Evolutionary conservation across 495 filamentous ascomycete genomes (phyloP), one percentile per base, ranked within the genome.

Genomic region (Niebla homalea): DNA sequence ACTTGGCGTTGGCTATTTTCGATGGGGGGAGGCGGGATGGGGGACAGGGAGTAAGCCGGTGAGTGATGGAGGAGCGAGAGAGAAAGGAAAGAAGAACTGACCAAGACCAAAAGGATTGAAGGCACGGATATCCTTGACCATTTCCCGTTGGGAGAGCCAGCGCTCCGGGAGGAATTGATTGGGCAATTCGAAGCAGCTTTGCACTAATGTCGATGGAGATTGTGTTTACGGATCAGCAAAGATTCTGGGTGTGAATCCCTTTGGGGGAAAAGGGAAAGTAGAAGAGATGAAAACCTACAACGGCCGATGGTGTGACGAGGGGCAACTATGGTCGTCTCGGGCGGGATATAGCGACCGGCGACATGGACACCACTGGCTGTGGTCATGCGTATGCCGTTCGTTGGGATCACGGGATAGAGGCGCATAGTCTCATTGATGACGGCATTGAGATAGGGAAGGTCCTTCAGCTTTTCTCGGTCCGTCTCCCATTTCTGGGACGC

Each of bases 351-450:
- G 25, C 57, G 55, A 10, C 64, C 68, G 19, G 54, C 62, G 37
- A 70, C 49, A 8, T 7, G 53, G 2, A 45, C 58, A 18, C 60
- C 59, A 12, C 52, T 58, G 3, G 49, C 40, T 2, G 68, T 66
- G 0, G 67, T 64, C 8, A 58, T 47, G 6, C 78, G 64, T 19
- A 61, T 60, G 14, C 71, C 60, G 3, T 62, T 74, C 15, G 62
- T 64, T 1, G 71, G 67, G 0, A 71, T 70, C 6, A 73, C 70
- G 2, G 70, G 66, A 50, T 79, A 68, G 15, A 82, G 57, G 0
- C 78, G 64, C 36, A 81, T 59, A 0, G 76, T 64, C 58, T 84
- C 78, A 20, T 71, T 67, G 55, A 77, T 75, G 23, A 73, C 64
- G 22, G 63, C 63, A 45, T 73, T 69, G n/a, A 79, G 53, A 48